Conservation (phyloP, 2,329 filamentous ascomycete genomes). For the Hypoxylon sp. region DNA sequence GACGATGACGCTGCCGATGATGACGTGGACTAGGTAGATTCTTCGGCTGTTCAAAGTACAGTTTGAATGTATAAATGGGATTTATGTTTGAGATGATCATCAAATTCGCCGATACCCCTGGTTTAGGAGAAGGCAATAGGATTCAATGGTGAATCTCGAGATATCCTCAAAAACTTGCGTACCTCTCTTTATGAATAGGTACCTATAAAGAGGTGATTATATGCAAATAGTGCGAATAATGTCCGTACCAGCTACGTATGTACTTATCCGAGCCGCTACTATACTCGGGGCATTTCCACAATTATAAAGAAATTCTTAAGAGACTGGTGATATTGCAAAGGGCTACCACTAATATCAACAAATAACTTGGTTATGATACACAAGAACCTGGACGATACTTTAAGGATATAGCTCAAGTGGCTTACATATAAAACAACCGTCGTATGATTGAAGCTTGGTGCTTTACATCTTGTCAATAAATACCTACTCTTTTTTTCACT, state of each 20-base stretch:
- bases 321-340: constrained; percentile 48
- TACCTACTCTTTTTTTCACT: not conserved
- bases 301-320: constrained; percentile 49
- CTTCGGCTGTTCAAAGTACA: constrained; percentile 5
- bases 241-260: constrained; percentile 16
- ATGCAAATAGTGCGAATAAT: constrained; percentile 29
- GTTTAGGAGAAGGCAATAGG: constrained; percentile 13
- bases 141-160: not conserved
- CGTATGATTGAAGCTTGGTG: constrained; percentile 4
- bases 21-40: constrained; percentile 54
- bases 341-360: constrained; percentile 31
- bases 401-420: constrained; percentile 29
- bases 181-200: not conserved
- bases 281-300: constrained; percentile 39
- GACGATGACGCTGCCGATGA: constrained; percentile 55
- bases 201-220: constrained; percentile 12
- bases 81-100: constrained; percentile 19
- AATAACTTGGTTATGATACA: constrained; percentile 24
- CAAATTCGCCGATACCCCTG: constrained; percentile 18
- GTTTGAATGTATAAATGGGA: constrained; percentile 18
- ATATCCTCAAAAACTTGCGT: not conserved
- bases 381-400: constrained; percentile 7
- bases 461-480: constrained; percentile 1
- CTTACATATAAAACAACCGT: constrained; percentile 16
- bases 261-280: constrained; percentile 40